Base-by-base conservation (phyloP, 805 yeast species). In the Wickerhamomyces sydowiorum region DNA sequence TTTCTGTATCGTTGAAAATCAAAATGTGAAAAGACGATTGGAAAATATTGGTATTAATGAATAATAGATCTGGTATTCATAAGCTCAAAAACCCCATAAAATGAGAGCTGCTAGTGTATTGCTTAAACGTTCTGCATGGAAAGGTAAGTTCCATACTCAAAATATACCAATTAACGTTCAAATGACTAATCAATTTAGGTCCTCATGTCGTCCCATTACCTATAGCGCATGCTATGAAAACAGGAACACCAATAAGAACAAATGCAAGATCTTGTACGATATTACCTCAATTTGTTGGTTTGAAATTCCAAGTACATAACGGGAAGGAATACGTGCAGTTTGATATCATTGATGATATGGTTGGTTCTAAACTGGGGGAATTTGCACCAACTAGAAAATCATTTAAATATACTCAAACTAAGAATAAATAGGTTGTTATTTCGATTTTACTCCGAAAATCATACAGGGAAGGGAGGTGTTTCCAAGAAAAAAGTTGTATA, bases 161-260 rank as follows among this genome's bases (percentile, higher is more conserved):
- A 15, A 15, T 14, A 5, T 7, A n/a, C 2, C 7, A 12, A 22
- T 24, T 7, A 23, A 15, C 12, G n/a, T n/a, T 14, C 30, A 15
- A 12, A 13, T 27, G n/a, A 39, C 31, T 38, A 24, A 25, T 39
- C 21, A 28, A 39, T 21, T 20, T 40, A 68, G 88, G 97, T 27
- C 99, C 99, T 3, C 84, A 82, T 55, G 83, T 93, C 47, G 98
- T 91, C 19, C 96, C 98, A 5, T 73, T 93, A 28, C 98, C 98
- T n/a, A 75, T 93, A 33, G 82, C 83, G 30, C 82, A 87, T 51
- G 97, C 98, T 25, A 67, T 81, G 46, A 78, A 79, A 49, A 81
- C 81, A 41, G 86, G 86, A 17, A 75, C 86, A 2, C 96, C 98
- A 4, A 86, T 93, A 47, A 76, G 96, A 67, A 93, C 99, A n/a